A percentile compares a stretch with the other conserved stretches of the same genome.
Evolutionary conservation across 768 basidiomycete species (phyloP).

Genomic region (Mrakia hoshinonis): DNA sequence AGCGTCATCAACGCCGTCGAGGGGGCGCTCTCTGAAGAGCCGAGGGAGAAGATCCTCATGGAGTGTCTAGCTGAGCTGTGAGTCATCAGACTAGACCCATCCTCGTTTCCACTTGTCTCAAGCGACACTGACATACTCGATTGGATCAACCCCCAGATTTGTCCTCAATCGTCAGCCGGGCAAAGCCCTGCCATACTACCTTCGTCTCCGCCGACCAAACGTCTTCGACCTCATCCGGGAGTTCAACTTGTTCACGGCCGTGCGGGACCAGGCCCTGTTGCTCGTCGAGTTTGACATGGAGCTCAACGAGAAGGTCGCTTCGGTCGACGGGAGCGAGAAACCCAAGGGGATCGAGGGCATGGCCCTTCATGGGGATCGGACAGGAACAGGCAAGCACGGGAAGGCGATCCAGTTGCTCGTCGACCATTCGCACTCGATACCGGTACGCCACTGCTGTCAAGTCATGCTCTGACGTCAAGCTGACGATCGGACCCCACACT

Average conservation of each 20-base stretch:
- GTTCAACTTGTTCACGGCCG: slow-evolving; percentile 85
- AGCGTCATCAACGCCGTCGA: slow-evolving; percentile 85
- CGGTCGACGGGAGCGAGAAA: slow-evolving; percentile 25
- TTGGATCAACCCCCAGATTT: slow-evolving; percentile 64
- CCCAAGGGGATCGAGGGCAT: background rate
- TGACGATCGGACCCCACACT: background rate
- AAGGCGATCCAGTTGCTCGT: slow-evolving; percentile 80
- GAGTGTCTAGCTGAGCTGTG: slow-evolving; percentile 90
- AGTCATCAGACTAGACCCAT: slow-evolving; percentile 26
- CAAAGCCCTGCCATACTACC: slow-evolving; percentile 82
- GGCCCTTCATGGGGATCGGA: background rate
- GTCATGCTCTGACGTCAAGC: background rate
- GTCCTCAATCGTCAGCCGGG: slow-evolving; percentile 81
- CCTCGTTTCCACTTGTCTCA: background rate
- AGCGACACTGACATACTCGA: too few species aligned
- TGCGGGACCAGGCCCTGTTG: slow-evolving; percentile 83
- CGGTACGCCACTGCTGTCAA: slow-evolving; percentile 49
- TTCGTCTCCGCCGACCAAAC: slow-evolving; percentile 73
- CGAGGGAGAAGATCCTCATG: slow-evolving; percentile 56
- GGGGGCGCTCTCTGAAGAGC: slow-evolving; percentile 49
- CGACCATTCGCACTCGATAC: slow-evolving; percentile 91
- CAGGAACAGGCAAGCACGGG: slow-evolving; percentile 45
- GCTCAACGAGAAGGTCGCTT: slow-evolving; percentile 45
- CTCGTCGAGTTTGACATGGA: slow-evolving; percentile 93
- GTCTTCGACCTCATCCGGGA: slow-evolving; percentile 93